Evolutionary conservation across 805 yeast genomes (phyloP).

Genomic region (Saccharomycopsis malanga): DNA sequence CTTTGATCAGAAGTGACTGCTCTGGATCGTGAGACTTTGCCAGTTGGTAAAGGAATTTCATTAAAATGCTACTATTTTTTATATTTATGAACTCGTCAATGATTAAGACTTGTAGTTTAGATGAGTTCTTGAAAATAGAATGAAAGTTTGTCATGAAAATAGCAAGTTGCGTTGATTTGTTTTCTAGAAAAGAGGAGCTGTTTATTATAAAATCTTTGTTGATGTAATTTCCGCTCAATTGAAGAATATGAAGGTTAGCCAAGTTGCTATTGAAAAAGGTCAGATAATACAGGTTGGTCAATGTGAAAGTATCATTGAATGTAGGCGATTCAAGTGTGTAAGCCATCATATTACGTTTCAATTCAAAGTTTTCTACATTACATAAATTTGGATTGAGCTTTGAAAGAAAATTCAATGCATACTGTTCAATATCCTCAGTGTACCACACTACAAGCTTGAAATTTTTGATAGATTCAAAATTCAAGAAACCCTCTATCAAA

Average conservation of each 20-base stretch:
- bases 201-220: slow-evolving; percentile 11
- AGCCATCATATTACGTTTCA: slow-evolving; percentile 16
- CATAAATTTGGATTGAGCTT: slow-evolving; percentile 5
- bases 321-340: slow-evolving; percentile 12
- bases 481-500: slow-evolving; percentile 3
- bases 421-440: slow-evolving; percentile 16
- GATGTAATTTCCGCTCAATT: slow-evolving; percentile 17
- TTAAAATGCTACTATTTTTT: slow-evolving; percentile 7
- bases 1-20: background rate
- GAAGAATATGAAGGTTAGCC: slow-evolving; percentile 8
- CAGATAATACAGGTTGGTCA: slow-evolving; percentile 10
- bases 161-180: background rate
- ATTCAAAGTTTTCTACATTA: slow-evolving; percentile 15
- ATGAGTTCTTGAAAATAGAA: slow-evolving; percentile 11
- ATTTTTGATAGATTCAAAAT: slow-evolving; percentile 10
- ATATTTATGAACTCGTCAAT: slow-evolving; percentile 19
- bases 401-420: slow-evolving; percentile 10
- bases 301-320: slow-evolving; percentile 13
- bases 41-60: slow-evolving; percentile 10
- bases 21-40: background rate
- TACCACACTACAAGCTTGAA: slow-evolving; percentile 18
- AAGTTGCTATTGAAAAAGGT: slow-evolving; percentile 7
- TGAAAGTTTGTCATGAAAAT: slow-evolving; percentile 11
- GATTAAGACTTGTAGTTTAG: slow-evolving; percentile 10
- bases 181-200: background rate